phyloP scores from a whole-genome alignment of 169 alveolate species.

The Amoebophrya sp. region DNA sequence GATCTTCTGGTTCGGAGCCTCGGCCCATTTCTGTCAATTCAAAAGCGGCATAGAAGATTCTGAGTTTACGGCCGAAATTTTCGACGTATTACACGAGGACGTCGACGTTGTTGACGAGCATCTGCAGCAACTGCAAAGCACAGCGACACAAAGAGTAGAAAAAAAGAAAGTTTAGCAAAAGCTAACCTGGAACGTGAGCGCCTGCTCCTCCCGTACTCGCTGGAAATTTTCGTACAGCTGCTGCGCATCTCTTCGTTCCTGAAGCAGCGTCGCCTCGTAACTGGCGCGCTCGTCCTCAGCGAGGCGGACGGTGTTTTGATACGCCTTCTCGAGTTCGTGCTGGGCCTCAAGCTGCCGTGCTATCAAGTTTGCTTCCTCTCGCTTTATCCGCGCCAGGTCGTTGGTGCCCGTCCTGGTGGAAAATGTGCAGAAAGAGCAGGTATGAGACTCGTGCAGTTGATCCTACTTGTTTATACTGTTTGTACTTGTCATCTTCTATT shows the following conservation, averaged over 20 bases:
- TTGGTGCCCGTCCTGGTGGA: not conserved
- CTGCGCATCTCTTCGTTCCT: not conserved
- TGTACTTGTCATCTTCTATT: not conserved
- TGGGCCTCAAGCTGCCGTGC: not conserved
- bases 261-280: not conserved
- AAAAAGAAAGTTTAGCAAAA: too few relatives aligned
- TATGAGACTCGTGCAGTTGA: too few relatives aligned
- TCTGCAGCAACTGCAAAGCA: too few relatives aligned
- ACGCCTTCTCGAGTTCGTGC: not conserved
- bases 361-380: not conserved
- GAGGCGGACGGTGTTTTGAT: not conserved
- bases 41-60: too few relatives aligned
- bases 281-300: slow-evolving; percentile 2
- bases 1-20: not conserved
- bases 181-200: not conserved
- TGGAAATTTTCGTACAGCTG: not conserved
- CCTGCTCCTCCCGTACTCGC: not conserved
- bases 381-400: not conserved
- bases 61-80: too few relatives aligned
- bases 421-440: too few relatives aligned
- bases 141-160: too few relatives aligned
- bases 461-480: not conserved
- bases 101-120: too few relatives aligned
- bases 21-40: not conserved
- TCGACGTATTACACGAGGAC: too few relatives aligned